Base-by-base conservation (phyloP, 192 early-diverging fungal species). In the Polychytrium aggregatum region DNA sequence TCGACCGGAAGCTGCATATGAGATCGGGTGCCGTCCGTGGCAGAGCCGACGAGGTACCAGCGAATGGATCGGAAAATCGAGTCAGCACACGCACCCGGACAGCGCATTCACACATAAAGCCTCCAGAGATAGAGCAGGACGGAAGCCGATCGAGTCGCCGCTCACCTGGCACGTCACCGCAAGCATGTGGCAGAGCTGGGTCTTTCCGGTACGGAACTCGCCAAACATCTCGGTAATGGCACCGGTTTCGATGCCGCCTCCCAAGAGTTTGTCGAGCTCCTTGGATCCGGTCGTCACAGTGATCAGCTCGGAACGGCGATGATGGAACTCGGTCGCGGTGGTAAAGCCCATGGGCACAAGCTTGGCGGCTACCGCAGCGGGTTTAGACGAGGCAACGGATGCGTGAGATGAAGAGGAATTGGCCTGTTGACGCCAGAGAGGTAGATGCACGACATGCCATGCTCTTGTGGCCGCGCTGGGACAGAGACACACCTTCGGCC, bases 181-280 rank as follows among this genome's bases (percentile, higher is more conserved):
- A 30, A 98, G 64, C 24, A 84, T 91, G 49, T 98, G 94, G 61
- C 94, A 96, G 11, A 98, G 52, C 58, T 98, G 94, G 50, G 85
- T 93, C 65, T 98, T 98, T 52, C 94, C 94, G 5, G 94, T 98
- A 41, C 94, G 67, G 56, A 98, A 98, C 66, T 98, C 94, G 27
- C 94, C 94, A 83, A 96, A 98, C 0, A 98, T 70, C 60, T 98
- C 94, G 20, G 94, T 98, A 29, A 98, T 96, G 3, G 86, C 75
- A 1, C 94, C 94, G 3, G 94, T 96, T 54, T 98, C 94, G 38
- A 98, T 83, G 14, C 94, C 94, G 44, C 84, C 92, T 33, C 91
- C 94, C 2, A 98, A 67, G 18, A 93, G 60, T 56, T 86, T 86
- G 71, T 98, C 90, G 16, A 98, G 66, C 43, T 91, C 88, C 14